These are phyloP conservation scores for Aotearoamyces nothofagi DNA, from an alignment of 2,329 filamentous ascomycete genomes.

Conservation along the genomic window DNA sequence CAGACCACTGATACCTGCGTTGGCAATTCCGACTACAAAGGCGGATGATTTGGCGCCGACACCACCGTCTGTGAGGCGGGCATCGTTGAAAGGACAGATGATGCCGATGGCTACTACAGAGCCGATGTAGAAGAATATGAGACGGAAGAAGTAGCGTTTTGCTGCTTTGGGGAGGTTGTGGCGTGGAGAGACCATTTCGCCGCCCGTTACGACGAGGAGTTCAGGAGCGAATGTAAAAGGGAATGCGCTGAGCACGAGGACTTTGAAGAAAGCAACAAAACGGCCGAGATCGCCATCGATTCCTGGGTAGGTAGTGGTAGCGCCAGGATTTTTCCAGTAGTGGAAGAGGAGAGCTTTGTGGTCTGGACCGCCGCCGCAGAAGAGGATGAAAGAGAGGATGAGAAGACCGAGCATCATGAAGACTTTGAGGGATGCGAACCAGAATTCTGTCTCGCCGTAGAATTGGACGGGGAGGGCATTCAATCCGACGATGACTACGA, in stretches of 20 bases:
- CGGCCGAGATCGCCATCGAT: conserved; percentile 26
- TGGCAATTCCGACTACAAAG: conserved; percentile 32
- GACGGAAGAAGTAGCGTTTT: conserved; percentile 42
- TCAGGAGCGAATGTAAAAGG: conserved; percentile 34
- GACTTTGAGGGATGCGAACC: conserved; percentile 19
- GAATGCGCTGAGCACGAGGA: conserved; percentile 30
- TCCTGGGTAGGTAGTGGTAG: conserved; percentile 25
- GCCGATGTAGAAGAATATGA: conserved; percentile 42
- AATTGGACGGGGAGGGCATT: conserved; percentile 33
- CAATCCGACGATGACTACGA: conserved; percentile 22
- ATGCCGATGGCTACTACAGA: conserved; percentile 31
- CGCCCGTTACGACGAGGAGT: conserved; percentile 36
- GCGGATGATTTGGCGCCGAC: conserved; percentile 35
- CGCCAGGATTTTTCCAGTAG: conserved; percentile 32
- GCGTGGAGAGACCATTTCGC: conserved; percentile 42
- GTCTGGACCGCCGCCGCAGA: conserved; percentile 20
- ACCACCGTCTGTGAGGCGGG: conserved; percentile 32
- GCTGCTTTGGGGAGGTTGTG: conserved; percentile 42
- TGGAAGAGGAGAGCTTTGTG: conserved; percentile 23
- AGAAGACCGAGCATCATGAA: conserved; percentile 18
- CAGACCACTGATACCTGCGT: conserved; percentile 31
- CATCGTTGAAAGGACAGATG: conserved; percentile 37
- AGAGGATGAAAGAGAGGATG: conserved; percentile 19
- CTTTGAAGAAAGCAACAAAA: conserved; percentile 35
- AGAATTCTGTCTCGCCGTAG: conserved; percentile 47